Base-by-base conservation (phyloP, 2,329 filamentous ascomycete genomes). In the Fusarium algeriense region DNA sequence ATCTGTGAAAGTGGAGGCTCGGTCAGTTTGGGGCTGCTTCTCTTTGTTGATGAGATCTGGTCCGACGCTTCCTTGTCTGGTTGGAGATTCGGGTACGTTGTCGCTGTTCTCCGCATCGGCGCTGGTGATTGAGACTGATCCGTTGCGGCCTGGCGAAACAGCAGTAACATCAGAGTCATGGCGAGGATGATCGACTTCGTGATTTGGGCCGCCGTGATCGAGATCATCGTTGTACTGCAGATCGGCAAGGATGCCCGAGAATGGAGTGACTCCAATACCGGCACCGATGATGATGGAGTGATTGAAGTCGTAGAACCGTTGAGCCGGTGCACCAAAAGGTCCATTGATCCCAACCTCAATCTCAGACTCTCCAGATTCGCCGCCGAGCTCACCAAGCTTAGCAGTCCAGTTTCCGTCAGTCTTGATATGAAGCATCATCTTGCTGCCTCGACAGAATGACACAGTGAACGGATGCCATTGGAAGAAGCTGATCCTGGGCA, bases 381-480 rank as follows among this genome's bases (percentile, higher is more conserved):
- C 80, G 0, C 81, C 83, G 7, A 88, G 73, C 1, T 82, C 77
- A 13, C 83, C 81, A 3, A 89, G 79, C 48, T 77, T 78, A 7
- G 78, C 78, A 0, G 87, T 89, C 87, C 87, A 89, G 75, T 89
- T 83, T 0, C 87, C 87, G 48, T 88, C 86, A 6, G 85, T 85
- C 74, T 89, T 89, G 80, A 89, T 88, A 70, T 89, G 87, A 1
- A 89, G 75, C 75, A 85, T 84, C 78, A 89, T 83, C 35, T 83
- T 81, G 30, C 85, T 84, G 0, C 84, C 86, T 17, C 83, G 81
- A 68, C 87, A 89, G 4, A 85, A 84, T 0, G 87, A 89, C 1
- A 89, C 85, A 0, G 87, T 89, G 69, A 89, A 89, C 0, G 87
- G 87, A 60, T 89, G 87, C 87, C 87, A 89, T 70, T 89, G 86